These are phyloP conservation scores for Hamigera avellanea DNA, from an alignment of 495 filamentous ascomycete species.

Conservation along the genomic window DNA sequence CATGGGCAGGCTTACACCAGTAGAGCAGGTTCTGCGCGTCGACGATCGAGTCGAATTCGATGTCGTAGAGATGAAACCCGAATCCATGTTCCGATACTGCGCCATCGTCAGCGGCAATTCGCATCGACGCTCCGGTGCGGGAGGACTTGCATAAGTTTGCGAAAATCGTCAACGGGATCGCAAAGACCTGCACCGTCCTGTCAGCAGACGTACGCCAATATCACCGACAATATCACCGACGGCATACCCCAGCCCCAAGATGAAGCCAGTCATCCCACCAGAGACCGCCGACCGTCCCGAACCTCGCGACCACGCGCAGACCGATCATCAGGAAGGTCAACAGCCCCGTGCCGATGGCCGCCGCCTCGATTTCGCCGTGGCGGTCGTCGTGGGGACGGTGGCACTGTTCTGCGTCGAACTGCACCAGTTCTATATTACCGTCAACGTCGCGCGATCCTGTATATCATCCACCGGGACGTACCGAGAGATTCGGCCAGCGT, in stretches of 20 bases:
- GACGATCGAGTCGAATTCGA: slow-evolving; percentile 2
- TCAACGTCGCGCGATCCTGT: too few relatives aligned
- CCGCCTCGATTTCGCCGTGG: slow-evolving; percentile 1
- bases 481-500: background rate
- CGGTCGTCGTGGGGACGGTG: slow-evolving; percentile 5
- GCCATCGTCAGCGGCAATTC: background rate
- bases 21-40: slow-evolving; percentile 1
- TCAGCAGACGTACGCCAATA: too few relatives aligned
- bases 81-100: slow-evolving; percentile 4
- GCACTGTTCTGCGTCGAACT: slow-evolving; percentile 2
- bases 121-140: background rate
- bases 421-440: slow-evolving; percentile 1
- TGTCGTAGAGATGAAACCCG: slow-evolving; percentile 9
- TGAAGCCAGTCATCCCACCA: slow-evolving; percentile 12
- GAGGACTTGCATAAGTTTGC: slow-evolving; percentile 3
- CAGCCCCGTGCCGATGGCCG: background rate
- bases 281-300: slow-evolving; percentile 2
- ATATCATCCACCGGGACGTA: too few relatives aligned
- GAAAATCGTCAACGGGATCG: slow-evolving; percentile 1
- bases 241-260: slow-evolving; percentile 5
- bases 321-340: slow-evolving; percentile 1
- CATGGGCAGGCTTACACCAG: slow-evolving; percentile 4
- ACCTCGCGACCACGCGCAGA: slow-evolving; percentile 3
- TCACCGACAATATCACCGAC: too few relatives aligned
- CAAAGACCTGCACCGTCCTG: background rate